Percentiles rank a stretch among this genome's conserved stretches.
phyloP scores from a whole-genome alignment of 2,329 filamentous ascomycete genomes.

The Proliferodiscus dingleyae region DNA sequence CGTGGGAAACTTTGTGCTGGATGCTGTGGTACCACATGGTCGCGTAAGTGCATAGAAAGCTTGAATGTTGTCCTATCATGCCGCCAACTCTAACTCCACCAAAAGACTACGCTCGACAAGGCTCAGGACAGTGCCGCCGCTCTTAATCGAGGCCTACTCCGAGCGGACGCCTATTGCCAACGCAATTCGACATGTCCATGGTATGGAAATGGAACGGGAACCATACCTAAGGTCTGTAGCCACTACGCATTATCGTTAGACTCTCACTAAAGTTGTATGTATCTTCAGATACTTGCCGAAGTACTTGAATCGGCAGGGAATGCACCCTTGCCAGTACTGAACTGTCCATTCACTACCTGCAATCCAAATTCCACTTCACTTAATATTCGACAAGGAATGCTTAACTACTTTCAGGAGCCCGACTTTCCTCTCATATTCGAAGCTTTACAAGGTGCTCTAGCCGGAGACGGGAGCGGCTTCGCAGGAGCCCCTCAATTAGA shows the following conservation, averaged over 20 bases:
- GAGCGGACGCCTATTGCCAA: constrained; percentile 14
- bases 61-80: background rate
- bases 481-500: background rate
- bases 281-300: background rate
- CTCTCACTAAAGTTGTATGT: background rate
- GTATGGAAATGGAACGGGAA: constrained; percentile 4
- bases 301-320: constrained; percentile 1
- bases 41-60: constrained; percentile 1
- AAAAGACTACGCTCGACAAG: too few relatives aligned
- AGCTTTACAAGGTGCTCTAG: background rate
- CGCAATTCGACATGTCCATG: constrained; percentile 10
- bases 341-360: constrained; percentile 5
- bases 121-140: constrained; percentile 8
- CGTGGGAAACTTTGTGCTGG: constrained; percentile 10
- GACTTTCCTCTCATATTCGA: constrained; percentile 6
- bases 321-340: background rate
- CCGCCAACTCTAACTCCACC: background rate
- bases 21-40: constrained; percentile 12
- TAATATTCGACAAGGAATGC: constrained; percentile 6
- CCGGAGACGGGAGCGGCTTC: constrained; percentile 5
- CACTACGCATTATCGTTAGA: background rate
- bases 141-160: constrained; percentile 7
- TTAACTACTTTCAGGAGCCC: background rate
- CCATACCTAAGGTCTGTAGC: constrained; percentile 5
- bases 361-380: background rate